Percentiles rank a stretch among this genome's conserved stretches.
phyloP scores from a whole-genome alignment of 805 yeast species.

The Wickerhamiella australiensis region DNA sequence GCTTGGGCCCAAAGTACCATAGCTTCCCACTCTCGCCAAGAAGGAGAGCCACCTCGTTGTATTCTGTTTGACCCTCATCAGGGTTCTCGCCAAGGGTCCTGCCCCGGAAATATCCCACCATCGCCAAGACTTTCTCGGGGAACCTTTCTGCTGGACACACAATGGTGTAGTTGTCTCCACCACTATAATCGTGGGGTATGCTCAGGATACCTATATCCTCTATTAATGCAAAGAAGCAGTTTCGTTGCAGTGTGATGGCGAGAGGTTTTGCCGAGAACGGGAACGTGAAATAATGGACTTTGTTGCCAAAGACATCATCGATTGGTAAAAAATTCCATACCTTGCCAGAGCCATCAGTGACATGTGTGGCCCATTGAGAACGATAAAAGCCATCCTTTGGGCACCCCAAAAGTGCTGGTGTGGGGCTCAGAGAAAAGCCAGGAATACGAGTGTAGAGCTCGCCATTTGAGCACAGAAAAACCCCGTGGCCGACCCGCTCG shows the following conservation, averaged over 20 bases:
- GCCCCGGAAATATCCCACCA: constrained; percentile 1
- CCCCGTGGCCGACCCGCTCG: not conserved
- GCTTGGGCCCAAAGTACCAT: not conserved
- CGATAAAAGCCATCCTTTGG: not conserved
- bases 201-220: constrained; percentile 2
- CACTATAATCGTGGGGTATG: constrained; percentile 1
- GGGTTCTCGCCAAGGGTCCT: not conserved
- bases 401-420: not conserved
- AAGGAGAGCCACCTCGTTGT: not conserved
- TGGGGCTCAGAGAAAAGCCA: not conserved
- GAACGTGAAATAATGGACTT: not conserved
- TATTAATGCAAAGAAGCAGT: not conserved
- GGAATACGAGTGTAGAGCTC: constrained; percentile 4
- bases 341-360: not conserved
- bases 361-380: constrained; percentile 5
- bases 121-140: not conserved
- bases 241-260: not conserved
- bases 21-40: constrained; percentile 5
- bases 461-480: constrained; percentile 3
- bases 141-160: not conserved
- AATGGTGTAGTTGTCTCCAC: constrained; percentile 8
- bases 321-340: constrained; percentile 1
- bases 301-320: not conserved
- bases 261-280: not conserved
- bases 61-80: constrained; percentile 4